Evolutionary conservation across 2,329 filamentous ascomycete species (phyloP), one percentile per base, ranked within the genome.

Genomic region (Sporothrix dimorphospora): DNA sequence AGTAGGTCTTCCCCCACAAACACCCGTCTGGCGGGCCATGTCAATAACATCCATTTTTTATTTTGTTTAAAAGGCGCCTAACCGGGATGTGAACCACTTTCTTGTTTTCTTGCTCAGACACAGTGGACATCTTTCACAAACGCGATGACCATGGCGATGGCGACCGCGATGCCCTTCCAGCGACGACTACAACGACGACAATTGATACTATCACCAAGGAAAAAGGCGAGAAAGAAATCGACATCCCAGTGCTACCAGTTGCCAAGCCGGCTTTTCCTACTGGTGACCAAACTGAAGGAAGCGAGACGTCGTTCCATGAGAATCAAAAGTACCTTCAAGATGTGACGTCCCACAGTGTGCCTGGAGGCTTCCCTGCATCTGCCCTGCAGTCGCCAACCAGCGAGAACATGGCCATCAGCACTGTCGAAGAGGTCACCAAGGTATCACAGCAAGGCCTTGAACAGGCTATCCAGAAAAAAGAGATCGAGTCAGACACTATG

Each of bases 91-190:
- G 47, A 45, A 34, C 67, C 34, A 19, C 38, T 38, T 8, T 47
- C 14, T 24, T 27, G 5, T 55, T 40, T n/a, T 21, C 19, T 24
- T 57, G 19, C 59, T 16, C 40, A 69, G 69, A 70, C 47, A 45
- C 53, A 27, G 65, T 51, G 55, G 55, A 30, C 61, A 72, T 42
- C 27, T 38, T 63, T 24, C 53, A 66, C n/a, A 68, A 45, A 21
- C 63, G 55, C 27, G 30, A 66, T 5, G 47, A 73, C n/a, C n/a
- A 71, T 8, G 72, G 70, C 4, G 69, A 73, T 27, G 72, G 70
- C 3, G 72, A 73, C 49, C 69, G 72, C 8, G 65, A 69, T 11
- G 69, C 69, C 34, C 30, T 69, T 27, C 1, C 70, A 3, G 45
- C 40, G 11, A 12, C n/a, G 21, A 21, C 24, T 34, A 34, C 30